Conservation (phyloP, 2,329 filamentous ascomycete genomes). For the Gnomoniopsis smithogilvyi region DNA sequence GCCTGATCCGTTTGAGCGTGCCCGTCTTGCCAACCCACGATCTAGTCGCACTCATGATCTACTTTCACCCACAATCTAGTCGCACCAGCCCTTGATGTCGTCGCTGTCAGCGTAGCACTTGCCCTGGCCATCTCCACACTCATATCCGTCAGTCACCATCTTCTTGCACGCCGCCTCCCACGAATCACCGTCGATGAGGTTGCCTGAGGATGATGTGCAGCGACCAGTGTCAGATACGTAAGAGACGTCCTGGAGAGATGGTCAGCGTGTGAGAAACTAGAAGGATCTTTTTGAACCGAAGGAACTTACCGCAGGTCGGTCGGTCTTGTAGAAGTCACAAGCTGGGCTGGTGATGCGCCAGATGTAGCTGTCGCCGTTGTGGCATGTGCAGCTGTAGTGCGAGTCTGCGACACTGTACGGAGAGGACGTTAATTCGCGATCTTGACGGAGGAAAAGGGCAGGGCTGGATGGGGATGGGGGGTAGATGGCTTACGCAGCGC, state of each 20-base stretch:
- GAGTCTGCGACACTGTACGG: conserved; percentile 20
- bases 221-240: conserved; percentile 19
- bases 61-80: background rate
- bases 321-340: conserved; percentile 18
- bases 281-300: background rate
- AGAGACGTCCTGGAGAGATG: conserved; percentile 10
- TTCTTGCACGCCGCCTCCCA: conserved; percentile 21
- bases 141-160: conserved; percentile 18
- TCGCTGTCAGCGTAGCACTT: conserved; percentile 18
- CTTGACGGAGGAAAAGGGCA: background rate
- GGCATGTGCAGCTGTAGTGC: conserved; percentile 21
- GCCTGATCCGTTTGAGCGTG: too few species aligned
- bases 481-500: conserved; percentile 3
- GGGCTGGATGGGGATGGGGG: background rate
- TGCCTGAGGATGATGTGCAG: conserved; percentile 14
- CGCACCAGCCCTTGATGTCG: conserved; percentile 14
- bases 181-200: conserved; percentile 19
- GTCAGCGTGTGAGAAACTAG: background rate
- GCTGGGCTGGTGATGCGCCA: conserved; percentile 23
- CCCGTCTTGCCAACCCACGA: too few species aligned
- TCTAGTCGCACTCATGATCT: too few species aligned
- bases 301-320: conserved; percentile 8
- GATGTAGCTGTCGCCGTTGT: conserved; percentile 24
- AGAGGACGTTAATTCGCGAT: too few species aligned
- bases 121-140: conserved; percentile 22